These are phyloP conservation scores for Spizellomyces sp. DNA, from an alignment of 192 early-diverging fungal species.

Conservation along the genomic window DNA sequence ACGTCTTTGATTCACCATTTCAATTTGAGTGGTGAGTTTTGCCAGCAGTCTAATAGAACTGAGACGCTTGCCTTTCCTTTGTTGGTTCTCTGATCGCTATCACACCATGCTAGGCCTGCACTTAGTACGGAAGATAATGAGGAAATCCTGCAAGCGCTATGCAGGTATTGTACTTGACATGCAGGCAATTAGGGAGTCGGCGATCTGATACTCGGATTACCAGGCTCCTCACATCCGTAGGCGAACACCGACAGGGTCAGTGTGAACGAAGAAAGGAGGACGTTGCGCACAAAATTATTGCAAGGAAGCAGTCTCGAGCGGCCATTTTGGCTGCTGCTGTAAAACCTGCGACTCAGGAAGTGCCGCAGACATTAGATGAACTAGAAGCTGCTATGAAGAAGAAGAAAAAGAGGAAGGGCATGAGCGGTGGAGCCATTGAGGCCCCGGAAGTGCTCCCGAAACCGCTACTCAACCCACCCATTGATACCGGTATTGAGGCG, in stretches of 20 bases:
- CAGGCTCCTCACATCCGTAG: constrained; percentile 8
- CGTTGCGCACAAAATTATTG: background rate
- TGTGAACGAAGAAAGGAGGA: background rate
- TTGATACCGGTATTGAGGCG: background rate
- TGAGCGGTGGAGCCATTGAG: background rate
- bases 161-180: background rate
- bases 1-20: constrained; percentile 26
- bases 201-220: too few relatives aligned
- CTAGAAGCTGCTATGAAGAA: constrained; percentile 19
- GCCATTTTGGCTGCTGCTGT: background rate
- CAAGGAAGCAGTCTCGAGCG: constrained; percentile 5
- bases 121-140: constrained; percentile 4
- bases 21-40: constrained; percentile 24
- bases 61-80: background rate
- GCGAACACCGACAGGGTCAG: background rate
- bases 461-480: background rate
- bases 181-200: background rate
- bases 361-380: constrained; percentile 19
- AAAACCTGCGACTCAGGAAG: background rate
- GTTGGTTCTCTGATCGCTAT: background rate
- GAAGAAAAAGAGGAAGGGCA: constrained; percentile 18
- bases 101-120: constrained; percentile 1
- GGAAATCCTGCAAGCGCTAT: constrained; percentile 14
- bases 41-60: background rate
- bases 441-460: background rate